Evolutionary conservation across 768 basidiomycete genomes (phyloP), one percentile per base, ranked within the genome.

Genomic region (Imleria badia): DNA sequence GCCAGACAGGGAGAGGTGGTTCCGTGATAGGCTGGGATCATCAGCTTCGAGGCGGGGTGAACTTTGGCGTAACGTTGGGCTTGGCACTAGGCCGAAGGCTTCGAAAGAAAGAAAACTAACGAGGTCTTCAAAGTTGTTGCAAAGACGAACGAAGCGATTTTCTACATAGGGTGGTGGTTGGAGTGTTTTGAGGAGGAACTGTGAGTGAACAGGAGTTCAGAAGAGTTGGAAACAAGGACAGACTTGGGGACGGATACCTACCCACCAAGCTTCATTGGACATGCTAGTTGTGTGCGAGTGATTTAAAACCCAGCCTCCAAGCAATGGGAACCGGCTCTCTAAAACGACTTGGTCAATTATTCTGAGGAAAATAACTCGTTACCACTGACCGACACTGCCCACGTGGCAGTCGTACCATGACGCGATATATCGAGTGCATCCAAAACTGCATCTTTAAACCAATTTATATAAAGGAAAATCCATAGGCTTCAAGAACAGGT

Each of bases 291-390:
- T 46, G 23, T 71, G 69, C 0, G 58, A 44, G 12, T 49, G 51
- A 45, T 66, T 70, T n/a, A 60, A 72, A 13, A 73, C 57, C 69
- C 69, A 73, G 10, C 72, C 72, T 22, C 66, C 67, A 6, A 73
- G 55, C 4, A 73, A 48, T 29, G 60, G 56, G 30, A 68, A 40
- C 14, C 67, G 60, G 43, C 48, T 58, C 11, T 33, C 62, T 61
- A 33, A 14, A 22, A 36, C n/a, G 20, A 44, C 1, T 44, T 9
- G 11, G 42, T 50, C 8, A 6, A 36, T 8, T 10, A 19, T 12
- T 14, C 7, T 12, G 15, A 19, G 3, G 31, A 41, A 11, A 19
- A 29, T 26, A 20, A 5, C 5, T 35, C 1, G 3, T 19, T 20
- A 5, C 34, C 6, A 17, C 63, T 52, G 17, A 58, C 62, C 52